Percentiles rank a stretch among this genome's conserved stretches.
Conservation (phyloP, 208 protist species). For the Tritrichomonas musculus region DNA sequence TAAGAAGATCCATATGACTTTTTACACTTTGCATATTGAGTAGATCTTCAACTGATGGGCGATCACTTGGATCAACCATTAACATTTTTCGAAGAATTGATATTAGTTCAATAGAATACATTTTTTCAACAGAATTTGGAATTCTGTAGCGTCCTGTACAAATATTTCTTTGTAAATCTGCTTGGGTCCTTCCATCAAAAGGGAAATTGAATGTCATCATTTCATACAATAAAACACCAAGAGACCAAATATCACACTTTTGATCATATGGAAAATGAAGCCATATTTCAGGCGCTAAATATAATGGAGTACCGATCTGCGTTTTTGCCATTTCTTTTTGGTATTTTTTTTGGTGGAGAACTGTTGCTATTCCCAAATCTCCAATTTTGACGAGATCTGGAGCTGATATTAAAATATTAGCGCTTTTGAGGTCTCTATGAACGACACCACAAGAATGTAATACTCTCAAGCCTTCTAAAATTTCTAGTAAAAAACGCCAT, state of each 20-base stretch:
- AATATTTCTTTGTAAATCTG: background rate
- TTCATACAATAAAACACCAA: conserved; percentile 58
- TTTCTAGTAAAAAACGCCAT: background rate
- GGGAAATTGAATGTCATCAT: background rate
- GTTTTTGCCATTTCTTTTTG: too few relatives aligned
- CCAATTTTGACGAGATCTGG: conserved; percentile 34
- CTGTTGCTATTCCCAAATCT: conserved; percentile 58
- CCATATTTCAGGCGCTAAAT: conserved; percentile 60
- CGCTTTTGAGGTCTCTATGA: background rate
- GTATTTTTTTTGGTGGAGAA: conserved; percentile 39
- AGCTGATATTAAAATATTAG: background rate
- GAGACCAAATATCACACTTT: conserved; percentile 58
- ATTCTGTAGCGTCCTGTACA: background rate
- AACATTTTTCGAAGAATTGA: background rate
- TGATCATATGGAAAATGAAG: too few relatives aligned
- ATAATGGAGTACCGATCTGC: conserved; percentile 60
- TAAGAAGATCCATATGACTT: background rate
- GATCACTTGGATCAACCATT: background rate
- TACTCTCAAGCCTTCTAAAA: background rate
- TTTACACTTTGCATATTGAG: background rate
- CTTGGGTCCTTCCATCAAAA: background rate
- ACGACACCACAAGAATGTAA: background rate
- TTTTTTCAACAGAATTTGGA: too few relatives aligned
- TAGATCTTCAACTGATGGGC: background rate
- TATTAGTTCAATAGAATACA: background rate